Evolutionary conservation across 1,284 basidiomycete species (phyloP).

Genomic region (Uromyces viciae-fabae): DNA sequence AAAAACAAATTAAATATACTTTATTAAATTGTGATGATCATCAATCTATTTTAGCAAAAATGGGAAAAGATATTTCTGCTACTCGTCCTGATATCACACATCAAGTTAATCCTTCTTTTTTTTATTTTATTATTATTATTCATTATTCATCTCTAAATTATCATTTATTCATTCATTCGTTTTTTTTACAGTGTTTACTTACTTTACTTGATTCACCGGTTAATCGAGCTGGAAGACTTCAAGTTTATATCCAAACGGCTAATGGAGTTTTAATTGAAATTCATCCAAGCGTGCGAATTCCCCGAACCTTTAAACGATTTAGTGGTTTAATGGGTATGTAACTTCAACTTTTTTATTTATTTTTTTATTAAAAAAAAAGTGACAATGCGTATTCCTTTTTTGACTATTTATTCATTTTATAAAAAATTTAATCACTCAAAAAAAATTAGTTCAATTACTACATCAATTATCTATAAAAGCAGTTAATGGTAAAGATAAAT

Average conservation of each 20-base stretch:
- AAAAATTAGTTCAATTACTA: no score
- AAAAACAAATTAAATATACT: conserved; percentile 85
- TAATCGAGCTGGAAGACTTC: conserved; percentile 93
- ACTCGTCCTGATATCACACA: conserved; percentile 98
- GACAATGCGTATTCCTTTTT: neutral
- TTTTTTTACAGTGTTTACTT: conserved; percentile 70
- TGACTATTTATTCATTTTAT: neutral
- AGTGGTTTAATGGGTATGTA: conserved; percentile 90
- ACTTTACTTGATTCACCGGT: conserved; percentile 95
- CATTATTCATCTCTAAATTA: neutral
- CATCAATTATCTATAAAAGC: conserved; percentile 79
- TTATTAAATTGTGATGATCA: conserved; percentile 98
- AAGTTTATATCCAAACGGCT: conserved; percentile 98
- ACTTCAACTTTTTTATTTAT: conserved; percentile 18
- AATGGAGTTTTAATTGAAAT: conserved; percentile 97
- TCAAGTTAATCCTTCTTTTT: conserved; percentile 64
- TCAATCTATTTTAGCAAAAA: conserved; percentile 96
- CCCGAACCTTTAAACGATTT: conserved; percentile 97
- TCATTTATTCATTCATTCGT: neutral
- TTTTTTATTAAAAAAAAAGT: neutral
- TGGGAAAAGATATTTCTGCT: conserved; percentile 94
- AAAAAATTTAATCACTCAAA: neutral
- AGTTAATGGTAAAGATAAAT: conserved; percentile 91
- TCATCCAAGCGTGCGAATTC: conserved; percentile 95
- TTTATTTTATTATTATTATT: neutral